Conservation (phyloP, 176 grass and related monocot genomes). For the Triticum dicoccoides region DNA sequence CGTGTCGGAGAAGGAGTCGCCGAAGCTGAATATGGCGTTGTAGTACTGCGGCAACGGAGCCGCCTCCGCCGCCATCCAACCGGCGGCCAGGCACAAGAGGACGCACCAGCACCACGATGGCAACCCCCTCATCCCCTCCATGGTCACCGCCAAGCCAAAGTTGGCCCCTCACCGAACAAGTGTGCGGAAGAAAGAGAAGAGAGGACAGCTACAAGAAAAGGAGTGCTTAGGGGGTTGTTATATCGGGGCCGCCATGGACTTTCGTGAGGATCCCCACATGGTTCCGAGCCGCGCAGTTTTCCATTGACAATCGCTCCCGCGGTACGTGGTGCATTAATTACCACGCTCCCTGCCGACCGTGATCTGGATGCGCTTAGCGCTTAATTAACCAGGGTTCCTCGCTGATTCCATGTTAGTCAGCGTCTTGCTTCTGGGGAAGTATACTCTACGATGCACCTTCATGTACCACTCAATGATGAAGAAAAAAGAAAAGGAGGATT, state of each 20-base stretch:
- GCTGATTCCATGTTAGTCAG: too few relatives aligned
- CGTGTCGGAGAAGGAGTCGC: too few relatives aligned
- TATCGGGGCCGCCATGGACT: conserved; percentile 6
- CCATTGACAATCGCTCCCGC: conserved; percentile 5
- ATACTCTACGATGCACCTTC: too few relatives aligned
- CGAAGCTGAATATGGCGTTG: too few relatives aligned
- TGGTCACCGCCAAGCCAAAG: background rate
- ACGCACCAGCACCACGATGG: background rate
- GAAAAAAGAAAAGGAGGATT: too few relatives aligned
- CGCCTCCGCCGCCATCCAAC: conserved; percentile 34
- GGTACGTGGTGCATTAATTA: background rate
- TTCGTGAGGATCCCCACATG: background rate
- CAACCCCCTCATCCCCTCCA: background rate
- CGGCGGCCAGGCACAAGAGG: background rate
- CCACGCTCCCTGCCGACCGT: background rate
- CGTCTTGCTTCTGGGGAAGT: too few relatives aligned
- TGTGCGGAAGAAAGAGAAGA: background rate
- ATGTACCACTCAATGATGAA: too few relatives aligned
- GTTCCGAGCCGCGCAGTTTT: conserved; percentile 3
- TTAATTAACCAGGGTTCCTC: background rate
- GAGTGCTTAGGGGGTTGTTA: too few relatives aligned
- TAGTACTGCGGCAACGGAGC: conserved; percentile 36
- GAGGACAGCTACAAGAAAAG: too few relatives aligned
- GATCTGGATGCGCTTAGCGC: background rate
- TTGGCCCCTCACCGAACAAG: background rate